A percentile compares a stretch with the other conserved stretches of the same genome.
These are phyloP conservation scores for Chlorella sp. DNA, from an alignment of 139 green algal genomes.

Conservation along the genomic window DNA sequence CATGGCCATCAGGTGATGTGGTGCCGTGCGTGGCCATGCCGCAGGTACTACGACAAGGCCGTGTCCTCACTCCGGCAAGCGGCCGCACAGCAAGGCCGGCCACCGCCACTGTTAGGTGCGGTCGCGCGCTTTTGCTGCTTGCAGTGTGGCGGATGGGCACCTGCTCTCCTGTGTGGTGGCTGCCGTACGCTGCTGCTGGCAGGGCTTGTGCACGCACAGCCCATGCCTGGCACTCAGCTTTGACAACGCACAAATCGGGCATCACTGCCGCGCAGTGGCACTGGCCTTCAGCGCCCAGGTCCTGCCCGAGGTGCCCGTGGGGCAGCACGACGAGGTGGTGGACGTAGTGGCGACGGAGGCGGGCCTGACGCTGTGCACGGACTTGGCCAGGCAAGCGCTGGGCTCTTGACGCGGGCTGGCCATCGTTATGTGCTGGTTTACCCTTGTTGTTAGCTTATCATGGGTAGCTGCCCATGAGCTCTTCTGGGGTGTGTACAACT, in stretches of 20 bases:
- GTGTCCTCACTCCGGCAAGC: slow-evolving; percentile 10
- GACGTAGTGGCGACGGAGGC: neutral
- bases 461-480: too few species aligned
- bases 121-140: too few species aligned
- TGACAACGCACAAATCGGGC: neutral
- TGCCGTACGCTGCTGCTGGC: neutral
- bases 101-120: slow-evolving; percentile 31
- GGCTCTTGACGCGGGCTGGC: too few species aligned
- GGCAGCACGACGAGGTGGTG: slow-evolving; percentile 23
- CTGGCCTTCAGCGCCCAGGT: slow-evolving; percentile 30
- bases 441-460: too few species aligned
- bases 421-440: too few species aligned
- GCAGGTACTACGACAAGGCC: slow-evolving; percentile 50
- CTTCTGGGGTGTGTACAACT: too few species aligned
- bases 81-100: slow-evolving; percentile 14
- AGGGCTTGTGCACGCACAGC: neutral
- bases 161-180: too few species aligned
- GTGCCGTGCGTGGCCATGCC: neutral
- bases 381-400: too few species aligned
- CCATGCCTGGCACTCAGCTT: too few species aligned
- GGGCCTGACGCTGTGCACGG: neutral
- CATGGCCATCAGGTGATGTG: neutral
- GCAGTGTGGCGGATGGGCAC: too few species aligned
- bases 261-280: slow-evolving; percentile 20
- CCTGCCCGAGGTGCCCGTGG: slow-evolving; percentile 15